Base-by-base conservation (phyloP, 2,329 filamentous ascomycete genomes). In the Aulographum hederae region DNA sequence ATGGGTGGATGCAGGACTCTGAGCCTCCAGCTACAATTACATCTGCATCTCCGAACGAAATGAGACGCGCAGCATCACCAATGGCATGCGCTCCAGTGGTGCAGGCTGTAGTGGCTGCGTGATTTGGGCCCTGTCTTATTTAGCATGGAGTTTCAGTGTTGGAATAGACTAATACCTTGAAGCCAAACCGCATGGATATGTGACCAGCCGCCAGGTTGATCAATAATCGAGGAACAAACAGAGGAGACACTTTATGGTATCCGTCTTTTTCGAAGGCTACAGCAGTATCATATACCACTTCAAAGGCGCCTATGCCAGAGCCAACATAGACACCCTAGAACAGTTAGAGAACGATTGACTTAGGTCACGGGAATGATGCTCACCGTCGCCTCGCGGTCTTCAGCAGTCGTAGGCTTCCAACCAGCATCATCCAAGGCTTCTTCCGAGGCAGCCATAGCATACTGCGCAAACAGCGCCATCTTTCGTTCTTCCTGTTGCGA, bases 11-110 rank as follows among this genome's bases (percentile, higher is more conserved):
- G 51, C 89, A 98, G 0, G 86, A 84, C 54, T 98, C 89, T 6
- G 86, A 73, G 18, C 86, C 86, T 26, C 89, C 89, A n/a, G 89
- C 84, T 6, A 98, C 58, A 84, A 98, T 95, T 33, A 95, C 77
- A 51, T 93, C 69, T 28, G 86, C 86, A 49, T 95, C 86, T 5
- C 84, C 85, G 46, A 74, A 75, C n/a, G 77, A 70, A 38, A 98
- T 86, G 49, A 94, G 81, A 13, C 86, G 73, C n/a, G 79, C 75
- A 4, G 89, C 89, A 51, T 98, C 89, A 13, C 86, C 89, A 31
- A 98, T 75, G 2, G 85, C 84, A 56, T 98, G 89, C 1, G 86
- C 81, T 8, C 89, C 89, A 0, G 89, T 98, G 1, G 89, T 95
- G 51, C 89, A 98, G 35, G 89, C 89, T 10, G 89, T 98, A 0